phyloP scores from a whole-genome alignment of 306 rosid species.

The Quercus mongolica region DNA sequence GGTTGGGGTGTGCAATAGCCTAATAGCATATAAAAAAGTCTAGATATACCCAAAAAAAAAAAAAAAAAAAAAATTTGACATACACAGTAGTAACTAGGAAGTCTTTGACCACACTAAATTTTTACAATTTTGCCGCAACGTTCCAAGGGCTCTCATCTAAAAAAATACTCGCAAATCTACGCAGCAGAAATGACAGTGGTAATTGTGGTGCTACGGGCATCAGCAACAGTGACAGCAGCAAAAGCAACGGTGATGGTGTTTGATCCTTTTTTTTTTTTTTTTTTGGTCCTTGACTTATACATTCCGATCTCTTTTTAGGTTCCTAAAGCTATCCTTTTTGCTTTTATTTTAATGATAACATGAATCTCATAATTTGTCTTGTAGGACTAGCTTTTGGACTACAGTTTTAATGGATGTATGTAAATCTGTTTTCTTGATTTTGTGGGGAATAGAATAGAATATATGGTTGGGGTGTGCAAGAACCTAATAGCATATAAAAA shows the following conservation, averaged over 20 bases:
- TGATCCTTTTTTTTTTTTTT: neutral
- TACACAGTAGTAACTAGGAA: too few species aligned
- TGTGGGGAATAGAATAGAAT: neutral
- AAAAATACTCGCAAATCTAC: constrained; percentile 14
- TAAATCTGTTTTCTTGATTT: neutral
- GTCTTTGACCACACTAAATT: too few species aligned
- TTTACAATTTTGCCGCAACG: too few species aligned
- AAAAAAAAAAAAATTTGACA: too few species aligned
- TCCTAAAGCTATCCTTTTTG: neutral
- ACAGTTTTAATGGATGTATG: too few species aligned
- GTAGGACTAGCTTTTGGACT: neutral
- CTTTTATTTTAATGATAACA: neutral
- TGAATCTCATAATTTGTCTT: neutral
- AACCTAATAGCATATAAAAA: too few species aligned
- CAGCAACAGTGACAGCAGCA: neutral
- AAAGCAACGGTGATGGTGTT: neutral
- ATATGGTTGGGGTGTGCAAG: too few species aligned
- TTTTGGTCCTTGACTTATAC: neutral
- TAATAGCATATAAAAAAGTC: too few species aligned
- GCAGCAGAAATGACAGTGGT: neutral
- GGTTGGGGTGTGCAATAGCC: too few species aligned
- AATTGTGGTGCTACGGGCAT: neutral
- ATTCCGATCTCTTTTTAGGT: neutral
- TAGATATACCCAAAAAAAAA: too few species aligned
- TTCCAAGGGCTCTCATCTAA: constrained; percentile 19